These are phyloP conservation scores for Rhodotorula sphaerocarpa DNA, from an alignment of 768 basidiomycete species.

Conservation along the genomic window DNA sequence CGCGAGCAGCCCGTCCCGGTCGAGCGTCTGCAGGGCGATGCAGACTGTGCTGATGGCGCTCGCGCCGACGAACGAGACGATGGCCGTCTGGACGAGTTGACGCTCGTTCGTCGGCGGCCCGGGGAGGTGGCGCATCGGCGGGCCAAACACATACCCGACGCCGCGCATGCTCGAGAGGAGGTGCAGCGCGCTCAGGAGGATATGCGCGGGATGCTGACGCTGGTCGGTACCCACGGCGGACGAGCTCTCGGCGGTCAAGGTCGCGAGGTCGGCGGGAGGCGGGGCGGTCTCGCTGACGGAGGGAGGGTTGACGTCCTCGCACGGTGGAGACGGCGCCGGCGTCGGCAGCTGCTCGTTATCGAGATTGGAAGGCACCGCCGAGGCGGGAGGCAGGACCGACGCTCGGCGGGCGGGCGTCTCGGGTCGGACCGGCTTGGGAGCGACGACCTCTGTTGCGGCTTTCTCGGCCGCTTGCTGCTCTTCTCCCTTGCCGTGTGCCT, in stretches of 20 bases:
- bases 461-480: not conserved
- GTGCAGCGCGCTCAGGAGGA: conserved; percentile 17
- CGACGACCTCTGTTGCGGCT: not conserved
- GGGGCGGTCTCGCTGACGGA: not conserved
- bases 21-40: conserved; percentile 11
- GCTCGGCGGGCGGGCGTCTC: too few species aligned
- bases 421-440: not conserved
- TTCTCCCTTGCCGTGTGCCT: not conserved
- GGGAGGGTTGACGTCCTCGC: conserved; percentile 15
- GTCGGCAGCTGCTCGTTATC: conserved; percentile 9
- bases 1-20: conserved; percentile 13
- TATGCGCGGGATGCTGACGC: conserved; percentile 1
- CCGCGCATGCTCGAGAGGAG: conserved; percentile 26
- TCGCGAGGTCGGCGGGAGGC: not conserved
- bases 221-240: not conserved
- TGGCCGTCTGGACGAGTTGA: not conserved
- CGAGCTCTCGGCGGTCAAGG: not conserved
- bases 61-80: not conserved
- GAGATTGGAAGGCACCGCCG: not conserved
- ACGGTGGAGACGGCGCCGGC: conserved; percentile 15
- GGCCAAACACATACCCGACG: conserved; percentile 23
- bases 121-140: not conserved
- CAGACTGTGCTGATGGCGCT: conserved; percentile 3
- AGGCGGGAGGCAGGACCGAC: too few species aligned
- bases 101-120: not conserved